phyloP scores from a whole-genome alignment of 1,284 basidiomycete species.

The Irpex sp. region DNA sequence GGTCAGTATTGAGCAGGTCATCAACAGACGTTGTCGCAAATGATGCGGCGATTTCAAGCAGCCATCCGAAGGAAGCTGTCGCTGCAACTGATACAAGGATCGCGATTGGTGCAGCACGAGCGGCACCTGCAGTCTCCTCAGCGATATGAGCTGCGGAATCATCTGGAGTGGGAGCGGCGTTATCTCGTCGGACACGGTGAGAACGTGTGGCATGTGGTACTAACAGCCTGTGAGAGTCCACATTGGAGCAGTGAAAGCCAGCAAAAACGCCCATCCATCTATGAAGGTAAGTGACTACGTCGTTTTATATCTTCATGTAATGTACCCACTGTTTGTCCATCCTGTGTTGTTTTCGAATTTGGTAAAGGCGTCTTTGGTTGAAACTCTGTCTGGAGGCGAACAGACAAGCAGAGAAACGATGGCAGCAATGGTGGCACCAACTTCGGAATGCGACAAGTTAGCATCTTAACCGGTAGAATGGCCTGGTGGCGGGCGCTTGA shows the following conservation, averaged over 20 bases:
- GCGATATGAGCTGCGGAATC: constrained; percentile 78
- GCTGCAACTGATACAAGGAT: constrained; percentile 65
- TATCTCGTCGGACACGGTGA: background rate
- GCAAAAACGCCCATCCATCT: constrained; percentile 72
- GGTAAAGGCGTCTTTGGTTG: constrained; percentile 64
- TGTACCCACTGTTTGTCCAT: constrained; percentile 51
- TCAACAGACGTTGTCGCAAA: constrained; percentile 58
- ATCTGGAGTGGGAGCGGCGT: constrained; percentile 35
- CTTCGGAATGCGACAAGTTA: constrained; percentile 11
- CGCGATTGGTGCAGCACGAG: constrained; percentile 69
- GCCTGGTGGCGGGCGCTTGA: background rate
- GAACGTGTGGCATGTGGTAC: constrained; percentile 17
- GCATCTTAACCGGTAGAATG: background rate
- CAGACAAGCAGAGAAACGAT: constrained; percentile 56
- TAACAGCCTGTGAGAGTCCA: constrained; percentile 75
- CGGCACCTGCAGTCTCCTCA: constrained; percentile 69
- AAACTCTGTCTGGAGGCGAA: constrained; percentile 52
- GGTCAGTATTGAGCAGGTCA: constrained; percentile 42
- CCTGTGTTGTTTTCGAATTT: constrained; percentile 70
- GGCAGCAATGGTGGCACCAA: constrained; percentile 42
- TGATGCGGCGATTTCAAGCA: constrained; percentile 59
- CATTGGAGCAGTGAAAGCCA: constrained; percentile 72
- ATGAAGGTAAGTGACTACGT: background rate
- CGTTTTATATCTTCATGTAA: background rate
- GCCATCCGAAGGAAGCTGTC: constrained; percentile 61